phyloP scores from a whole-genome alignment of 2,329 filamentous ascomycete genomes.

The Neurospora sp. region DNA sequence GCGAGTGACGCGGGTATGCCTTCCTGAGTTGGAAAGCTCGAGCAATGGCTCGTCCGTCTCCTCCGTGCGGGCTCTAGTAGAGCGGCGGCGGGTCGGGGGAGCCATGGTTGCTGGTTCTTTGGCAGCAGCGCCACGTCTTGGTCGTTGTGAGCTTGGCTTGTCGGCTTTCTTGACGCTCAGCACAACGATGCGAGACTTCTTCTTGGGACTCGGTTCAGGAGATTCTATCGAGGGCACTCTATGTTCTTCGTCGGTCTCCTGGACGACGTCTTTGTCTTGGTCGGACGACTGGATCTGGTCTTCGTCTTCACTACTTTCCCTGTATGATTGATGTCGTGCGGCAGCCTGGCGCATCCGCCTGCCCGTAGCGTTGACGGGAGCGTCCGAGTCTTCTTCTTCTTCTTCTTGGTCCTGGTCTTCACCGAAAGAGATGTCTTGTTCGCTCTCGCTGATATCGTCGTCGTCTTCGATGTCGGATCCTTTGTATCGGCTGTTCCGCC shows the following conservation, averaged over 20 bases:
- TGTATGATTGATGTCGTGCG: conserved; percentile 33
- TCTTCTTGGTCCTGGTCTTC: conserved; percentile 30
- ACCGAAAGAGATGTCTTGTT: conserved; percentile 38
- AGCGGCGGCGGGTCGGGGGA: conserved; percentile 33
- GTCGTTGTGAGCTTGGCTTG: conserved; percentile 5
- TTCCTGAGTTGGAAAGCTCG: conserved; percentile 51
- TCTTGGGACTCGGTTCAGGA: conserved; percentile 4
- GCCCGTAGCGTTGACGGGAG: conserved; percentile 30
- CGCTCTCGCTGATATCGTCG: conserved; percentile 45
- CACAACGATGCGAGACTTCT: conserved; percentile 20
- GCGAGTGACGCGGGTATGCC: conserved; percentile 39
- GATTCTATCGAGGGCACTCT: background rate
- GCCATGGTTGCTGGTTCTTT: conserved; percentile 8
- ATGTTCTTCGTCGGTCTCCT: conserved; percentile 2
- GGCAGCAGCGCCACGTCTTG: conserved; percentile 11
- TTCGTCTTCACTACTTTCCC: conserved; percentile 32
- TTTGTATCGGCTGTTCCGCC: conserved; percentile 35
- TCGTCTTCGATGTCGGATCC: conserved; percentile 56
- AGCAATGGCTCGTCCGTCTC: conserved; percentile 45
- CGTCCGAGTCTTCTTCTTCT: conserved; percentile 27
- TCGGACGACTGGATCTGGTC: conserved; percentile 25
- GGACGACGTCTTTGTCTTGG: conserved; percentile 32
- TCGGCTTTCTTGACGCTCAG: conserved; percentile 16
- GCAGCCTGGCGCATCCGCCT: conserved; percentile 36
- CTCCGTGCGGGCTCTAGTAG: conserved; percentile 43